These are phyloP conservation scores for Candida qinlingensis DNA, from an alignment of 805 yeast genomes.

Conservation along the genomic window DNA sequence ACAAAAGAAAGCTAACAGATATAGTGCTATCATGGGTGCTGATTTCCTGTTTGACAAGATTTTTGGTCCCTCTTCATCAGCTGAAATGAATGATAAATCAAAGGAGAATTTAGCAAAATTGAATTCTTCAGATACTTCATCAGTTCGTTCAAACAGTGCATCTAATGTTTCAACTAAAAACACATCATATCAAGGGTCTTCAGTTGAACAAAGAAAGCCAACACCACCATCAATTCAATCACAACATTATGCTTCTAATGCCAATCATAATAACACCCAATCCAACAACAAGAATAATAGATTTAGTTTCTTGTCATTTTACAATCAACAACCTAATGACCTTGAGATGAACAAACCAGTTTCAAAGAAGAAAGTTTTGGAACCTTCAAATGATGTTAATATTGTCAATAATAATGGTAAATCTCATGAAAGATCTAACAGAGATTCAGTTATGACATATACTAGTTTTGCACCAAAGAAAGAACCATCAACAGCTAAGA, in stretches of 20 bases:
- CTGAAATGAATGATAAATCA: not conserved
- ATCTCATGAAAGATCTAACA: conserved; percentile 9
- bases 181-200: conserved; percentile 6
- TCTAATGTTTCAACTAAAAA: conserved; percentile 12
- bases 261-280: conserved; percentile 12
- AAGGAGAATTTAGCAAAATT: conserved; percentile 3
- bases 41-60: conserved; percentile 25
- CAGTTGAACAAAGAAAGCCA: conserved; percentile 9
- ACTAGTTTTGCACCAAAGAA: conserved; percentile 30
- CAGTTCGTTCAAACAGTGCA: conserved; percentile 8
- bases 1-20: conserved; percentile 20
- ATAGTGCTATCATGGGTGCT: conserved; percentile 26
- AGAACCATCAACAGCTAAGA: conserved; percentile 71
- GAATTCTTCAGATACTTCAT: conserved; percentile 8
- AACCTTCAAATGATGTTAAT: conserved; percentile 22
- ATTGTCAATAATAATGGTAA: conserved; percentile 6
- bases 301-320: conserved; percentile 37
- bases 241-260: not conserved
- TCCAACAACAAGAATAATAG: conserved; percentile 27
- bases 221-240: conserved; percentile 2
- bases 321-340: conserved; percentile 10
- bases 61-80: conserved; percentile 17
- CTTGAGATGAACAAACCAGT: conserved; percentile 10
- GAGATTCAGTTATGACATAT: conserved; percentile 16
- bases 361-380: conserved; percentile 20